Evolutionary conservation across 768 basidiomycete genomes (phyloP).

Genomic region (Rhodocollybia butyracea): DNA sequence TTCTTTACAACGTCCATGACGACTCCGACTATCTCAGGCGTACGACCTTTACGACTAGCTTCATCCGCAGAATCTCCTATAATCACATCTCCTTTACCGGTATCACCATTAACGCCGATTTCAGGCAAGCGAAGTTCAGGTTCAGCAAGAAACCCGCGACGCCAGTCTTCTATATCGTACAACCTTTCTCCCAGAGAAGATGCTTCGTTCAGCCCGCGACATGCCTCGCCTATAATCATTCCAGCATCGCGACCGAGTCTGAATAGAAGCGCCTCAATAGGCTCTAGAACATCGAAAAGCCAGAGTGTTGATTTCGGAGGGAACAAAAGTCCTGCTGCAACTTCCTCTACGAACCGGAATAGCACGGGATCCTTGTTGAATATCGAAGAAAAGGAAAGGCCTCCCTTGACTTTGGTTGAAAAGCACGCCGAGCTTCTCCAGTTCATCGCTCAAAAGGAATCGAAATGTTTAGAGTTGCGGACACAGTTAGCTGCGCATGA

Average conservation of each 20-base stretch:
- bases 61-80: slow-evolving; percentile 13
- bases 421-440: slow-evolving; percentile 82
- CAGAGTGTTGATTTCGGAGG: neutral
- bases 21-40: slow-evolving; percentile 27
- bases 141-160: slow-evolving; percentile 21
- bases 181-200: slow-evolving; percentile 30
- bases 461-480: slow-evolving; percentile 77
- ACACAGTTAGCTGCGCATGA: slow-evolving; percentile 72
- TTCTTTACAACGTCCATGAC: slow-evolving; percentile 5
- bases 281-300: slow-evolving; percentile 3
- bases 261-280: slow-evolving; percentile 19
- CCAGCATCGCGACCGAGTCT: slow-evolving; percentile 7
- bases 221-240: neutral
- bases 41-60: slow-evolving; percentile 46
- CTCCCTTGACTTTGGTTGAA: slow-evolving; percentile 67
- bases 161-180: slow-evolving; percentile 58
- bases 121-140: slow-evolving; percentile 19
- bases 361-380: slow-evolving; percentile 21
- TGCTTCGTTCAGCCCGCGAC: slow-evolving; percentile 12
- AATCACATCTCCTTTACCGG: slow-evolving; percentile 14
- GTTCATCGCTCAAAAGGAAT: slow-evolving; percentile 85
- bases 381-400: slow-evolving; percentile 23
- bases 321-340: neutral
- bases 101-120: slow-evolving; percentile 14
- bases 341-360: slow-evolving; percentile 19